Evolutionary conservation across 768 basidiomycete genomes (phyloP), one percentile per base, ranked within the genome.

Genomic region (Kwoniella dendrophila): DNA sequence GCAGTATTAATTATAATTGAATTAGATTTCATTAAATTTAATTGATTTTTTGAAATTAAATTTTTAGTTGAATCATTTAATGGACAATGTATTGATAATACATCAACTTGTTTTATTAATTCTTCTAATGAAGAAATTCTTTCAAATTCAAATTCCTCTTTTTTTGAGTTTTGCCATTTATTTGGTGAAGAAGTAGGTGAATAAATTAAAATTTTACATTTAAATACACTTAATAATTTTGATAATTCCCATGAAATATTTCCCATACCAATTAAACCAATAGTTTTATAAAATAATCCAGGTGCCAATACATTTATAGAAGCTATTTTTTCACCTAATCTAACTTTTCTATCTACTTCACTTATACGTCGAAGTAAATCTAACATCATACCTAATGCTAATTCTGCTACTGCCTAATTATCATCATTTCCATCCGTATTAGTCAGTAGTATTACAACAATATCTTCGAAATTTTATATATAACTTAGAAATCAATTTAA

Each of bases 181-280:
- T 45, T 60, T n/a, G 20, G 40, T 14, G 70, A 66, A 50, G 69
- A 78, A 45, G 73, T 78, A 45, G 74, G 74, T 22, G 76, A 78
- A 61, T 67, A 74, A 34, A 78, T 73, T 22, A 80, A 40, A 38
- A 81, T 65, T 18, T 49, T 60, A 38, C 69, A 72, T 24, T 63
- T 66, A 70, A 81, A 81, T 6, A 74, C 68, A 20, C 62, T 51
- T 36, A 80, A 68, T 24, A 80, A 69, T 41, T 70, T 68, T 30
- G 76, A 74, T 1, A 70, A 47, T 38, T 72, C 69, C 30, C 72
- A 69, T 2, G 76, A 71, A 20, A 74, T 80, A 59, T 72, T 67
- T 24, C 80, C 80, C 66, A 80, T 81, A 1, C 79, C 80, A 6
- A 81, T 68, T 32, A 81, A 38, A 1, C 79, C 79, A 26, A 80